phyloP scores from a whole-genome alignment of 345 rosid species.

The Lumnitzera littorea region DNA sequence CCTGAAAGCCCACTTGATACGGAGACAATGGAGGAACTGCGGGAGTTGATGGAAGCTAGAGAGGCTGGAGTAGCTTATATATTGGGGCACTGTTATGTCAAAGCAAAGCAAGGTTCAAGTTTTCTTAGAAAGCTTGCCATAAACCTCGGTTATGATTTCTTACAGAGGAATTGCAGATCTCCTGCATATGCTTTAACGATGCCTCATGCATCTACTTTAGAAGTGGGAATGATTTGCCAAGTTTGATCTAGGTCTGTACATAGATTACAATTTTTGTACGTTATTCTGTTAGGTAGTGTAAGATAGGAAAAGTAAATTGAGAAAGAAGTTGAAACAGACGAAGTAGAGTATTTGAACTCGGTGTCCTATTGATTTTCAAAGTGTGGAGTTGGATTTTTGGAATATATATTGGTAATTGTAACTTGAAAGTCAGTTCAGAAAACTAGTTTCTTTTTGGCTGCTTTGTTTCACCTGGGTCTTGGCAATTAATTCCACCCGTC shows the following conservation, averaged over 20 bases:
- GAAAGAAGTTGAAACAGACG: no score
- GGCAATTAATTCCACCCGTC: no score
- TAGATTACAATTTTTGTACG: not conserved
- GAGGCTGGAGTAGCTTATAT: conserved; percentile 86
- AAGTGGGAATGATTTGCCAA: conserved; percentile 86
- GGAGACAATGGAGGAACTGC: conserved; percentile 52
- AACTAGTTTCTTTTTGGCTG: no score
- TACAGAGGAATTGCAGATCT: conserved; percentile 69
- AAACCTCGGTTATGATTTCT: conserved; percentile 64
- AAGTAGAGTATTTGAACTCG: no score
- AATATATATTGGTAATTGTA: no score
- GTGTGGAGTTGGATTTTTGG: no score
- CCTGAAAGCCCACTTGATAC: conserved; percentile 63
- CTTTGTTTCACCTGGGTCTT: no score
- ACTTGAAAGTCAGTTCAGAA: no score
- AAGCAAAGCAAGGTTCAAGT: conserved; percentile 78
- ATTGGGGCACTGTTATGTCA: conserved; percentile 72
- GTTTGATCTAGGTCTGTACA: conserved; percentile 26
- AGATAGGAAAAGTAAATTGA: not conserved
- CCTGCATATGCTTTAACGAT: conserved; percentile 35
- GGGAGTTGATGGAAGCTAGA: conserved; percentile 72
- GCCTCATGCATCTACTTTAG: conserved; percentile 82
- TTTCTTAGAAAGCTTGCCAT: conserved; percentile 54
- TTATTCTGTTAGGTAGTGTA: not conserved
- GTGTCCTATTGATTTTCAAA: no score